Evolutionary conservation across 1,284 basidiomycete genomes (phyloP), one percentile per base, ranked within the genome.

Genomic region (Naganishia sp.): DNA sequence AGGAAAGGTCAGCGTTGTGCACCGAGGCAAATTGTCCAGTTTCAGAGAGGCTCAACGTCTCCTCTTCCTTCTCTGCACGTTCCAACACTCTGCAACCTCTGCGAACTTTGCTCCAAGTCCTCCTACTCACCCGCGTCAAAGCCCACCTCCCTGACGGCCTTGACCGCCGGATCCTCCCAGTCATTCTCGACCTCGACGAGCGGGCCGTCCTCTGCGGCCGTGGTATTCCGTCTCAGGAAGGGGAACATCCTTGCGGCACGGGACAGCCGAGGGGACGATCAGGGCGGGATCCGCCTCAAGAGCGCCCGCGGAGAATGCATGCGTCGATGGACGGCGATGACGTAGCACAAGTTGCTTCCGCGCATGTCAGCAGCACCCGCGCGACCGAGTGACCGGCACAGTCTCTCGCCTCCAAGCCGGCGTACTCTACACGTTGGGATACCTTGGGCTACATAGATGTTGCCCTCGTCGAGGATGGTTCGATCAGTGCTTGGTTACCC

Each of bases 161-260:
- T 39, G 16, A 39, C 52, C 28, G 49, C 48, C 28, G 57, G 57
- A 49, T 60, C 57, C 16, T 33, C 48, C 45, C 45, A 49, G 21
- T 43, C 57, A 13, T 60, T 33, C 21, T 49, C 28, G n/a, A 50
- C 57, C 18, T 49, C 45, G 18, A 60, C 28, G 2, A 36, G n/a
- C 45, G 33, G 45, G 21, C 45, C 18, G 43, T 57, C 55, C 11
- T 10, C 36, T 10, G n/a, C 44, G 3, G 46, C 57, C 18, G 57
- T 46, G n/a, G 57, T 60, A 46, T 59, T 59, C 31, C 57, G 28
- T 36, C 57, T 46, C 16, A 60, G 45, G 33, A 60, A 60, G 31
- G 57, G 57, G 10, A 60, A 49, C 57, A 60, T 60, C 43, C 45
- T 53, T 28, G 36, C 10, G 6, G 13, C 10, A 39, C 36, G 4